Evolutionary conservation across 495 filamentous ascomycete species (phyloP), one percentile per base, ranked within the genome.

Genomic region (Recurvomyces mirabilis): DNA sequence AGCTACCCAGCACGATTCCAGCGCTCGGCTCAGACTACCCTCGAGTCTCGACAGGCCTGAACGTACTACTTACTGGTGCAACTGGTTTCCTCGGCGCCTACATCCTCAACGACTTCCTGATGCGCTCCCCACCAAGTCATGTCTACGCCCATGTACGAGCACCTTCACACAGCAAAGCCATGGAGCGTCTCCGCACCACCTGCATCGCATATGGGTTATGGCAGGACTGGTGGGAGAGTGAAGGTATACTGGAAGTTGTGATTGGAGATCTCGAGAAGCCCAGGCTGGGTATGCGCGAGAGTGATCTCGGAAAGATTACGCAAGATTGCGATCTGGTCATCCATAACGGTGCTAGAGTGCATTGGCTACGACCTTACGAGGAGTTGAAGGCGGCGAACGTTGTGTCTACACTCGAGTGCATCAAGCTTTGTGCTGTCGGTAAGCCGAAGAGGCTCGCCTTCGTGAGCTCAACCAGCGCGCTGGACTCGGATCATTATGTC

Each of bases 81-180:
- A 95, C 91, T 24, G 89, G 89, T 7, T 96, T 94, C 67, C 62
- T 95, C 5, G 91, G 91, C 18, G 77, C 83, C 0, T 88, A 83
- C 49, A 73, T 95, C 18, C 68, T 96, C 5, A 71, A 66, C 14
- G 84, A 93, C 22, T 60, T 94, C 9, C 69, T 94, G 0, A 67
- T 69, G 11, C 70, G 82, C 26, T 67, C 65, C 23, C 59, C 65
- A 1, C 71, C 70, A n/a, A 64, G 77, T 4, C 81, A 74, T 56
- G 71, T 94, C n/a, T 73, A 93, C 36, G 75, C 78, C 2, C 81
- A 86, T 41, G 84, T 95, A 4, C 80, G 89, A 11, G 79, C 73
- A 15, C 63, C 66, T 62, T 75, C 75, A 55, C 43, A 70, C 49
- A 50, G 65, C 18, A 64, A 67, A 30, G 77, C 64, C 17, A 61